phyloP scores from a whole-genome alignment of 75 land plant species.

The Pinus albicaulis region DNA sequence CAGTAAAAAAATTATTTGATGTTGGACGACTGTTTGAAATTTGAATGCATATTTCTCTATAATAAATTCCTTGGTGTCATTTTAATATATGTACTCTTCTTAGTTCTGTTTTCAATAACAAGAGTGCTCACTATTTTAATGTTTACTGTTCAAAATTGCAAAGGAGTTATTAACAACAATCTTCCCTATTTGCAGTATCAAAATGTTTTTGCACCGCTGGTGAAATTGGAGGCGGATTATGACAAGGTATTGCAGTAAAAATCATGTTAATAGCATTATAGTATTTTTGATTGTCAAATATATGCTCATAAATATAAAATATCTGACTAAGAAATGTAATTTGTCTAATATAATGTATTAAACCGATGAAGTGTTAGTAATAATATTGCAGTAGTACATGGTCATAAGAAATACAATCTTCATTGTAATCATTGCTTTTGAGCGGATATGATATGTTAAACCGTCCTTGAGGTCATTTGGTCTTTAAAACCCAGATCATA shows the following conservation, averaged over 20 bases:
- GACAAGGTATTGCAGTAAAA: slow-evolving; percentile 67
- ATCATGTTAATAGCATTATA: not conserved
- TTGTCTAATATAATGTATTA: not conserved
- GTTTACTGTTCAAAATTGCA: not conserved
- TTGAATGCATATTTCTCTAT: not conserved
- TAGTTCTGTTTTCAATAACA: not conserved
- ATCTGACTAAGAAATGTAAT: not conserved
- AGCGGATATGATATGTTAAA: no score
- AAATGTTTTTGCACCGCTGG: slow-evolving; percentile 99
- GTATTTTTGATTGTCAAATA: not conserved
- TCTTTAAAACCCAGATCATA: no score
- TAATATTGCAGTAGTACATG: not conserved
- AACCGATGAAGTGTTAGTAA: not conserved
- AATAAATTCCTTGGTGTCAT: not conserved
- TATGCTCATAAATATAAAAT: no score
- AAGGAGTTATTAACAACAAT: not conserved
- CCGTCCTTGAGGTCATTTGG: no score
- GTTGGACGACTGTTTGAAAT: not conserved
- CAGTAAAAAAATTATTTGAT: not conserved
- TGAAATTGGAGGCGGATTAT: slow-evolving; percentile 98
- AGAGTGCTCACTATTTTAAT: not conserved
- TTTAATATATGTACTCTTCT: not conserved
- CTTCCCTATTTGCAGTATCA: slow-evolving; percentile 66
- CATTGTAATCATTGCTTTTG: no score
- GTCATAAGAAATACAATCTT: no score